Evolutionary conservation across 108 stramenopile genomes (phyloP), one percentile per base, ranked within the genome.

Genomic region (Cyclostephanos tholiformis): DNA sequence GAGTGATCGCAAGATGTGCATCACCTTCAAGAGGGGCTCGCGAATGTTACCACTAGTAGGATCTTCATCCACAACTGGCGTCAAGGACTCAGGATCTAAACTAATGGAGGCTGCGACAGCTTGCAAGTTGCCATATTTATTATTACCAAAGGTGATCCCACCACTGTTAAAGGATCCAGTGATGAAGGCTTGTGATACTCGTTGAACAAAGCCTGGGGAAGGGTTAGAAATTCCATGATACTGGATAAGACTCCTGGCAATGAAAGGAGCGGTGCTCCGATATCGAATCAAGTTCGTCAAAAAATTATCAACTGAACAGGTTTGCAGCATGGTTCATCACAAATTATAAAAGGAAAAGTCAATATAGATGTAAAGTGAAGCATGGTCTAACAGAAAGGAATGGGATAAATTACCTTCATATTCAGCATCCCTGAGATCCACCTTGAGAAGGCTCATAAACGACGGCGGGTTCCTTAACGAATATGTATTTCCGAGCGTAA

Each of bases 161-260:
- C 38, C 48, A 16, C 61, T 77, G 35, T 69, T 68, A 29, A 51
- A 81, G 20, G 48, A 71, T 19, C 85, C 85, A 25, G 27, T 72
- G 39, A 50, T 75, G 65, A 82, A 87, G 9, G 85, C 77, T 49
- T 36, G 51, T 10, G 85, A 76, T 19, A 85, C 86, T 35, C 68
- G 69, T 16, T 70, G 39, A 0, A 86, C 75, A 72, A 85, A 85
- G 17, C 82, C 46, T 19, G 91, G 91, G 0, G 87, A 82, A 19
- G 91, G 92, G 76, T 93, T 93, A 1, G 84, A 86, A 51, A 85
- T 80, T 16, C 86, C 86, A 59, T 89, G 81, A 50, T 83, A 75
- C 71, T 93, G 88, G 26, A 88, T 80, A 9, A 93, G 63, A 38
- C 75, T 79, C 16, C 74, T 63, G 13, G 88, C 72, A 11, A 93